phyloP scores from a whole-genome alignment of 495 filamentous ascomycete genomes.

The Xylaria flabelliformis region DNA sequence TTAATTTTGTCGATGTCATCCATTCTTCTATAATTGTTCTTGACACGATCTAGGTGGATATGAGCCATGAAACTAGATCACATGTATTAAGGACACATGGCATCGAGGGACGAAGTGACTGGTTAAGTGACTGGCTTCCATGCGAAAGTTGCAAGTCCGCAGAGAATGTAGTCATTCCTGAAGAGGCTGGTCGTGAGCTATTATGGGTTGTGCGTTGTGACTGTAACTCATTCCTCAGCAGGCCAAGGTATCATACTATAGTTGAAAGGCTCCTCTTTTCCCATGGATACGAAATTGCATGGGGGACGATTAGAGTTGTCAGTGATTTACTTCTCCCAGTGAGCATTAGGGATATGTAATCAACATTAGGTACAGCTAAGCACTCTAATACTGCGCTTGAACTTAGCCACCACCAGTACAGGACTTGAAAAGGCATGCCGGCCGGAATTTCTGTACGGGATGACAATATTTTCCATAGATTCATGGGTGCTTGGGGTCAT shows the following conservation, averaged over 20 bases:
- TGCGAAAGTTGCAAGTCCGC: neutral
- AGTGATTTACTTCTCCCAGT: neutral
- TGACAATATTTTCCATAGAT: neutral
- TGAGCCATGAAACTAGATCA: neutral
- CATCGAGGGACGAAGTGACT: neutral
- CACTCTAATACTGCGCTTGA: neutral
- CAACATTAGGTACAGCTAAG: neutral
- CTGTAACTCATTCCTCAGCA: neutral
- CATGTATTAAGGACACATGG: no score
- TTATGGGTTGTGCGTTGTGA: neutral
- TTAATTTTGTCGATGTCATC: neutral
- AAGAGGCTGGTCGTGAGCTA: neutral
- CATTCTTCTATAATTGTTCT: conserved; percentile 2
- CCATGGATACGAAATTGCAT: neutral
- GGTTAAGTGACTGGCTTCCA: neutral
- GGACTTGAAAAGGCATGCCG: neutral
- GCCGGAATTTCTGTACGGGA: neutral
- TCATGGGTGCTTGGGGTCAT: neutral
- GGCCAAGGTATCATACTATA: neutral
- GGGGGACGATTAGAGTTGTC: neutral
- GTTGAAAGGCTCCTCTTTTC: neutral
- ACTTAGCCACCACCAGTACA: neutral
- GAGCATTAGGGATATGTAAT: neutral
- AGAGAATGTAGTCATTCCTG: neutral
- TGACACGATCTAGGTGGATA: neutral